Evolutionary conservation across 2,329 filamentous ascomycete species (phyloP).

Genomic region (Colletotrichum simmondsii): DNA sequence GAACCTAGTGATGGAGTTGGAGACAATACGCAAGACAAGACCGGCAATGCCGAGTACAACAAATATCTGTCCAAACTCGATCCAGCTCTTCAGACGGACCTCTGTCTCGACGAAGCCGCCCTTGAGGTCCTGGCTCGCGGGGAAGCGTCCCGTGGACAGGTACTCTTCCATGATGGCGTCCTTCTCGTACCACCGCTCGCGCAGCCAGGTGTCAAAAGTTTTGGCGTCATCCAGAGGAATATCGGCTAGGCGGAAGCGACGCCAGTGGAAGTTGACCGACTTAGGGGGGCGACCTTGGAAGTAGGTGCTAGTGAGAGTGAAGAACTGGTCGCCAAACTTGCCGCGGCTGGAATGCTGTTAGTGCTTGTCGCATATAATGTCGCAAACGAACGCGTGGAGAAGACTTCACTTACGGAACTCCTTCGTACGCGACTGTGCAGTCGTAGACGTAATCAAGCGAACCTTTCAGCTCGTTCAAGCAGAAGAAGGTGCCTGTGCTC

Average conservation of each 20-base stretch:
- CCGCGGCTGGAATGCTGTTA: constrained; percentile 65
- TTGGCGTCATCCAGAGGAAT: constrained; percentile 83
- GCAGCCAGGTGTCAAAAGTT: constrained; percentile 86
- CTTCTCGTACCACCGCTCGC: constrained; percentile 91
- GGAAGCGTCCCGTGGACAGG: constrained; percentile 81
- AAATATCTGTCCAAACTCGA: constrained; percentile 67
- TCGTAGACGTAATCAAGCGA: constrained; percentile 88
- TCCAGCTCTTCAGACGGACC: constrained; percentile 63
- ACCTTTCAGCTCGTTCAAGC: constrained; percentile 77
- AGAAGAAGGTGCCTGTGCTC: constrained; percentile 84
- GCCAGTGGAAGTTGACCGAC: constrained; percentile 97
- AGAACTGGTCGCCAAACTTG: constrained; percentile 90
- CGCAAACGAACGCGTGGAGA: not conserved
- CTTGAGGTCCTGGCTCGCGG: constrained; percentile 59
- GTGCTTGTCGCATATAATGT: not conserved
- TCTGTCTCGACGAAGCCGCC: constrained; percentile 66
- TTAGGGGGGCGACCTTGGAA: constrained; percentile 90
- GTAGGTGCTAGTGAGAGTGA: constrained; percentile 87
- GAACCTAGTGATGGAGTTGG: constrained; percentile 37
- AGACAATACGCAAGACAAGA: constrained; percentile 53
- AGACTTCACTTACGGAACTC: constrained; percentile 77
- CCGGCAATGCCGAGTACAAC: constrained; percentile 57
- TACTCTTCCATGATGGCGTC: constrained; percentile 90
- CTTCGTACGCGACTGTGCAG: constrained; percentile 96
- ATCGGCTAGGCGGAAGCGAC: constrained; percentile 81